Evolutionary conservation across 1,139 yeast genomes (phyloP).

Genomic region (Kurtzmaniella quercitrusa): DNA sequence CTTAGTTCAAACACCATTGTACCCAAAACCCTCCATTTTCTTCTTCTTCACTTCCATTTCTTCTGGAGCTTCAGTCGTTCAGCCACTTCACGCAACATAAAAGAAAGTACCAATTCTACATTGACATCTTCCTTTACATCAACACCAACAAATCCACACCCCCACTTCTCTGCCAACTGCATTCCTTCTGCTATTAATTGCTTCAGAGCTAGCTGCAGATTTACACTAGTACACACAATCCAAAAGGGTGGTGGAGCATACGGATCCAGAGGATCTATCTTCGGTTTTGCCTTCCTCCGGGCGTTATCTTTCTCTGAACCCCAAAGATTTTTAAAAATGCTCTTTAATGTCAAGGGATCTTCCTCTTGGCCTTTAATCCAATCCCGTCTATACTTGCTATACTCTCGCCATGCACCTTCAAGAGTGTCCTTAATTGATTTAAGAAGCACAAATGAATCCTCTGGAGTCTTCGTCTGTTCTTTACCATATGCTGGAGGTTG

Average conservation of each 20-base stretch:
- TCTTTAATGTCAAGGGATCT: conserved; percentile 58
- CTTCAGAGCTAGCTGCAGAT: conserved; percentile 56
- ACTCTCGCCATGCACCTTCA: conserved; percentile 73
- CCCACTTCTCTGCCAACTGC: conserved; percentile 54
- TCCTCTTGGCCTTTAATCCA: conserved; percentile 65
- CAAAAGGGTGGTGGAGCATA: conserved; percentile 64
- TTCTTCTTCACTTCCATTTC: background rate
- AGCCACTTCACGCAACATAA: conserved; percentile 55
- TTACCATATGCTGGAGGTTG: conserved; percentile 50
- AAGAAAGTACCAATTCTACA: conserved; percentile 52
- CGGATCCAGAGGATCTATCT: conserved; percentile 44
- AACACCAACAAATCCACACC: conserved; percentile 57
- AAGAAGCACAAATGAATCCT: background rate
- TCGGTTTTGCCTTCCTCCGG: conserved; percentile 13
- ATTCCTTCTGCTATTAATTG: conserved; percentile 52
- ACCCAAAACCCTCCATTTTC: no score
- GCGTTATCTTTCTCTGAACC: conserved; percentile 27
- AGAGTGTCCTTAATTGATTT: conserved; percentile 46
- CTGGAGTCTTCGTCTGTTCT: conserved; percentile 1
- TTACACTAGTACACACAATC: conserved; percentile 58
- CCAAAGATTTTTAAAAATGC: conserved; percentile 57
- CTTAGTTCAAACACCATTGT: no score
- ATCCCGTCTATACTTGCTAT: conserved; percentile 44
- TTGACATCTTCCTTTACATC: conserved; percentile 43
- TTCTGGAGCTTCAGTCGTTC: conserved; percentile 34